Evolutionary conservation across 1,284 basidiomycete genomes (phyloP), one percentile per base, ranked within the genome.

Genomic region (Sparassis latifolia): DNA sequence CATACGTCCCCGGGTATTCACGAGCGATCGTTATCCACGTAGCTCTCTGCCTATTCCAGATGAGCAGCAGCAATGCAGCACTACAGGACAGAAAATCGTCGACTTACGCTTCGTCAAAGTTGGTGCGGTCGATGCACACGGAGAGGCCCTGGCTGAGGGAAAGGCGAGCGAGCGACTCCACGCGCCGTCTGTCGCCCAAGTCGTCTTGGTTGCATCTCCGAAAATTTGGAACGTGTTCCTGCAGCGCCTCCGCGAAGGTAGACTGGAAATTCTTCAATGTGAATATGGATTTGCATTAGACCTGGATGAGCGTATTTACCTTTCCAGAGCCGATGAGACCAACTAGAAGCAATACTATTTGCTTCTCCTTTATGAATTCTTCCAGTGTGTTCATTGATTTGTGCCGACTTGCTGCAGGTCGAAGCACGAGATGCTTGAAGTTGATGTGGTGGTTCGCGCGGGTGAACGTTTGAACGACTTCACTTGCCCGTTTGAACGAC

Each of bases 81-180:
- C 29, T 37, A 5, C 38, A 7, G n/a, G 37, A 31, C 30, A 28
- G 39, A 43, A 35, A 42, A 10, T 1, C 20, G 4, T 35, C 46
- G 10, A 73, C 83, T 67, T 62, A 86, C 85, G 62, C 63, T 47
- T 73, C 70, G 62, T 87, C 77, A 55, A 88, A 76, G 66, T 89
- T 88, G 20, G 83, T 84, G 52, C 86, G 74, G 61, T 88, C 86
- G 45, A 88, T 78, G 62, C 82, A 85, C n/a, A 84, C 80, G 12
- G 82, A 86, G 40, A 70, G 62, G 28, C 84, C 83, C 56, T 76
- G 64, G 43, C 58, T 55, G 44, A 88, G 71, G 9, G 72, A 72
- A 31, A 66, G 57, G 51, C 79, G 66, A 4, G 78, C 81, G 37
- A 81, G 65, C 5, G 68, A 63, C 61, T 88, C 85, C 0, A 88